phyloP scores from a whole-genome alignment of 495 filamentous ascomycete genomes.

The Clavariopsis aquatica region DNA sequence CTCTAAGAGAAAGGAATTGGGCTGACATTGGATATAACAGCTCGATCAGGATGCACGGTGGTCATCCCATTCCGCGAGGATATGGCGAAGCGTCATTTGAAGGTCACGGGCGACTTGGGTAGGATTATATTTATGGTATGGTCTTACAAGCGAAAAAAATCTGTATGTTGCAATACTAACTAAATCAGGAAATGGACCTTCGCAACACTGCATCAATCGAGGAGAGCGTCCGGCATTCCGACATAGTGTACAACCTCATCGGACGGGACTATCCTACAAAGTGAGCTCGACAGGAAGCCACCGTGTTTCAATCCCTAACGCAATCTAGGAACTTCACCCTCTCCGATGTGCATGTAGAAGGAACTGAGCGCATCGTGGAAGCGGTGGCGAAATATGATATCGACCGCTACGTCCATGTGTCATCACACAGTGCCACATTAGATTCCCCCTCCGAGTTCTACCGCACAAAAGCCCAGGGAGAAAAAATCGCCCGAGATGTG shows the following conservation, averaged over 20 bases:
- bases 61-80: constrained; percentile 94
- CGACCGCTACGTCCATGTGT: constrained; percentile 95
- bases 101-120: constrained; percentile 90
- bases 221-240: constrained; percentile 92
- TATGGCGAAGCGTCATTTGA: constrained; percentile 95
- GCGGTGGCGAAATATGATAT: constrained; percentile 98
- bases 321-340: constrained; percentile 82
- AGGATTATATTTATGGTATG: constrained; percentile 79
- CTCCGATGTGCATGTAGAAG: constrained; percentile 91
- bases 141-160: not conserved
- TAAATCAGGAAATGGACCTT: constrained; percentile 78
- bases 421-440: constrained; percentile 84
- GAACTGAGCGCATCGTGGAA: constrained; percentile 90
- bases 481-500: constrained; percentile 81
- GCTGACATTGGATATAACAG: constrained; percentile 50
- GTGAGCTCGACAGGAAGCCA: constrained; percentile 52
- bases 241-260: constrained; percentile 94
- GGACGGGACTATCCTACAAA: constrained; percentile 96
- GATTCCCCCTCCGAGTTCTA: constrained; percentile 84
- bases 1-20: not conserved
- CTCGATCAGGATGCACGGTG: constrained; percentile 87
- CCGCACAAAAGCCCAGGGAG: constrained; percentile 80
- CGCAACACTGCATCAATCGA: constrained; percentile 95
- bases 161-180: constrained; percentile 5
- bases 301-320: constrained; percentile 8